A percentile compares a stretch with the other conserved stretches of the same genome.
Conservation (phyloP, 345 rosid species). For the Salix koriyanagi region DNA sequence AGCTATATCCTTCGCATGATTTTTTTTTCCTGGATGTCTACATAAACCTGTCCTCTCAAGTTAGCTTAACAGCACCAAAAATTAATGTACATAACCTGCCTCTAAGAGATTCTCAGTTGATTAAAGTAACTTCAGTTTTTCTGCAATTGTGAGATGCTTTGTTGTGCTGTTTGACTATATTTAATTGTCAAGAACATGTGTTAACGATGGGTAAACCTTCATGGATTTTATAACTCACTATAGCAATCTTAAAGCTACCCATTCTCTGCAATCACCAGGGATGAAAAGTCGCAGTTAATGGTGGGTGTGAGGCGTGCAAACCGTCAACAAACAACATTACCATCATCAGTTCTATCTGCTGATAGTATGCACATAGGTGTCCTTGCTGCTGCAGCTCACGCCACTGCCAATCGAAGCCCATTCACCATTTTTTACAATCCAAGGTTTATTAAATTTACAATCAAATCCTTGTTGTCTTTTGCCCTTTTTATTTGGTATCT, state of each 20-base stretch:
- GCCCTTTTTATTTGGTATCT: background rate
- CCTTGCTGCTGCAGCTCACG: conserved; percentile 99
- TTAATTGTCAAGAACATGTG: background rate
- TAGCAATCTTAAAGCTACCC: background rate
- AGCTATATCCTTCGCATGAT: background rate
- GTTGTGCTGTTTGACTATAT: too few relatives aligned
- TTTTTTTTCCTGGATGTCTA: background rate
- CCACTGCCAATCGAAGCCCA: conserved; percentile 74
- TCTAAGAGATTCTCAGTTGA: background rate
- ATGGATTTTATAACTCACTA: background rate
- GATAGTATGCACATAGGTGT: conserved; percentile 99
- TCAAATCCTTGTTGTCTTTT: background rate
- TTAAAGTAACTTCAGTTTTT: background rate
- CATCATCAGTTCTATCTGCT: conserved; percentile 91
- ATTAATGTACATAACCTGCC: background rate
- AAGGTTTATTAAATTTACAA: conserved; percentile 44
- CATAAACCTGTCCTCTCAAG: background rate
- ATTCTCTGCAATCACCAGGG: conserved; percentile 42
- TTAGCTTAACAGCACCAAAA: background rate
- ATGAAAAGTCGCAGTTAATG: conserved; percentile 88
- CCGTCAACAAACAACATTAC: conserved; percentile 81
- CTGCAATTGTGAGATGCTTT: background rate
- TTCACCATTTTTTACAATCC: conserved; percentile 96
- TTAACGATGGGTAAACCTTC: background rate
- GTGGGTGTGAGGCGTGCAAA: conserved; percentile 93